These are phyloP conservation scores for Lecanicillium sp. DNA, from an alignment of 2,329 filamentous ascomycete species.

Conservation along the genomic window DNA sequence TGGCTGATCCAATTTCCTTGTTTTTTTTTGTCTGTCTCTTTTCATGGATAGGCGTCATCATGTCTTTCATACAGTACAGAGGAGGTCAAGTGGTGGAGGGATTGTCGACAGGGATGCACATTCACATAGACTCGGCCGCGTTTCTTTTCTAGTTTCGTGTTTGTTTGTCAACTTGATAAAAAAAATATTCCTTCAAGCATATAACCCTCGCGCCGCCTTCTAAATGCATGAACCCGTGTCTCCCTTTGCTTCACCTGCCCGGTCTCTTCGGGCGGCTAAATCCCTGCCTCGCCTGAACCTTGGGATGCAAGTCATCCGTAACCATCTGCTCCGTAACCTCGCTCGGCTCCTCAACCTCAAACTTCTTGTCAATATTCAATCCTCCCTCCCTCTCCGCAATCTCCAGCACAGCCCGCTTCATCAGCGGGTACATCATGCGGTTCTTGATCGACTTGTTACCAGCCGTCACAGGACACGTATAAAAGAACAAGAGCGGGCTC, in stretches of 20 bases:
- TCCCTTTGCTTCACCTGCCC: conserved; percentile 40
- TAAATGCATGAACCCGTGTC: not conserved
- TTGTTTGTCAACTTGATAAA: not conserved
- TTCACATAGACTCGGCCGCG: too few relatives aligned
- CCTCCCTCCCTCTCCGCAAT: conserved; percentile 58
- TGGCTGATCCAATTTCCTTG: conserved; percentile 2
- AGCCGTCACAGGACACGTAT: conserved; percentile 64
- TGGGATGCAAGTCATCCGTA: conserved; percentile 58
- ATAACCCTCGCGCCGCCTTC: conserved; percentile 1
- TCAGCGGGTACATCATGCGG: conserved; percentile 74
- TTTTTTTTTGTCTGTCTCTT: not conserved
- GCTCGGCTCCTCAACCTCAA: conserved; percentile 57
- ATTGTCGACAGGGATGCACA: too few relatives aligned
- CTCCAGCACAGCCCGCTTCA: conserved; percentile 58
- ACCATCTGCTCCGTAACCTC: conserved; percentile 64
- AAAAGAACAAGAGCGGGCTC: conserved; percentile 67
- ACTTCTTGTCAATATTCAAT: conserved; percentile 60
- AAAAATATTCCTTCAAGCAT: conserved; percentile 6
- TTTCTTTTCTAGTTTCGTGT: too few relatives aligned
- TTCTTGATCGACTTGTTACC: conserved; percentile 66
- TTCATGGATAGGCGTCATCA: too few relatives aligned
- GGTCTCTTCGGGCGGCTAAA: conserved; percentile 77
- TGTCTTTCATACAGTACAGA: too few relatives aligned
- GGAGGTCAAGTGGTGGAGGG: too few relatives aligned
- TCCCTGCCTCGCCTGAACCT: conserved; percentile 54